Conservation (phyloP, 228 moss, liverwort and hornwort species). For the Sphagnum magellanicum region DNA sequence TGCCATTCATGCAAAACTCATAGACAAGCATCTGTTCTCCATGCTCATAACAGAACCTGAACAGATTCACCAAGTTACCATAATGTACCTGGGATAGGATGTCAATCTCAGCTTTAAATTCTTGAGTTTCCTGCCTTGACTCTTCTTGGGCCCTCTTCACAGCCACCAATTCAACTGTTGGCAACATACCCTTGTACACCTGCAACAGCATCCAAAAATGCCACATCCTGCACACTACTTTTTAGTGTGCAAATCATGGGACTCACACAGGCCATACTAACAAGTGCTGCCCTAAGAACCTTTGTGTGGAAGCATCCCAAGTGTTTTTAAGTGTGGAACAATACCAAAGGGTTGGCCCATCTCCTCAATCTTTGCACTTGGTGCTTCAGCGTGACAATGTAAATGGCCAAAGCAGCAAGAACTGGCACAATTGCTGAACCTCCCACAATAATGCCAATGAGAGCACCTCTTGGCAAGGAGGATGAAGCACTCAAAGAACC, state of each 20-base stretch:
- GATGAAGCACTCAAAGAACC: too few species aligned
- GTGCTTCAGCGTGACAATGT: constrained; percentile 32
- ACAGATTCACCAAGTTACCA: constrained; percentile 64
- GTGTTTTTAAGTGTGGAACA: not conserved
- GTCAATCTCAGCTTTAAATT: constrained; percentile 95
- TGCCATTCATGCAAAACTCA: constrained; percentile 85
- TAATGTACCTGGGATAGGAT: constrained; percentile 86
- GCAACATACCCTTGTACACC: constrained; percentile 65
- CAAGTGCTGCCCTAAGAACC: not conserved
- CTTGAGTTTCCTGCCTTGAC: constrained; percentile 71
- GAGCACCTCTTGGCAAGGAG: too few species aligned
- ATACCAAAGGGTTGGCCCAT: constrained; percentile 36
- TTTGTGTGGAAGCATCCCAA: not conserved
- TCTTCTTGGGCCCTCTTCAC: constrained; percentile 80
- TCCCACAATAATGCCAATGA: not conserved
- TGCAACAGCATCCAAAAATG: constrained; percentile 7
- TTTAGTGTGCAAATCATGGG: too few species aligned
- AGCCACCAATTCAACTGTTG: constrained; percentile 56
- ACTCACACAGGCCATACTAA: not conserved
- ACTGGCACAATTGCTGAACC: constrained; percentile 1
- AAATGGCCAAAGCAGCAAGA: constrained; percentile 6
- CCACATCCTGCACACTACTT: too few species aligned
- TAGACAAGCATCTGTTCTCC: constrained; percentile 93
- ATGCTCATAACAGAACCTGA: constrained; percentile 85
- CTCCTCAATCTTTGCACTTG: constrained; percentile 26